These are phyloP conservation scores for Fusarium camptoceras DNA, from an alignment of 2,329 filamentous ascomycete species.

Conservation along the genomic window DNA sequence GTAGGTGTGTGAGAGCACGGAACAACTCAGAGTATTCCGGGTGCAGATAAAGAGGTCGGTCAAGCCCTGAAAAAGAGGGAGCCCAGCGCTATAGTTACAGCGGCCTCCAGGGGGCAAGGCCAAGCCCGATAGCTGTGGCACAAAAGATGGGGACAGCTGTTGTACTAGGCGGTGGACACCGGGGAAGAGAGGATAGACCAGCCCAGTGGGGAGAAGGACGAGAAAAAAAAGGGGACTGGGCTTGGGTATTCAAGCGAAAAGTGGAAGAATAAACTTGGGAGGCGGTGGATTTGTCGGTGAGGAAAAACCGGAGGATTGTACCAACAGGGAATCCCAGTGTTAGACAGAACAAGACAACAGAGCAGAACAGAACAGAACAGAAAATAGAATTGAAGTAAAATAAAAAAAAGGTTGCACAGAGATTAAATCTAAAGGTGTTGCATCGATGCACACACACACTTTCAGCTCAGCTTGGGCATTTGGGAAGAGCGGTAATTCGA, in stretches of 20 bases:
- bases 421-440: neutral
- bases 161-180: conserved; percentile 34
- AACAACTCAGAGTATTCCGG: neutral
- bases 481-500: conserved; percentile 26
- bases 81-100: conserved; percentile 31
- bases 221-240: conserved; percentile 19
- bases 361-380: conserved; percentile 5
- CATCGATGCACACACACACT: conserved; percentile 9
- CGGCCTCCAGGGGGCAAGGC: conserved; percentile 32
- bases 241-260: conserved; percentile 12
- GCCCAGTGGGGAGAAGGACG: conserved; percentile 12
- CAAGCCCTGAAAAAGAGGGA: conserved; percentile 26
- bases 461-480: conserved; percentile 4
- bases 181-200: conserved; percentile 28
- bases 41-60: conserved; percentile 19
- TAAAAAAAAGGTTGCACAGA: conserved; percentile 7
- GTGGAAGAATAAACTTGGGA: conserved; percentile 19
- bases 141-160: conserved; percentile 8
- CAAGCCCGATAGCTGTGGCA: conserved; percentile 24
- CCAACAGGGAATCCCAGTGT: conserved; percentile 32
- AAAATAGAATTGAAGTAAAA: neutral
- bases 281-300: conserved; percentile 44
- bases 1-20: neutral
- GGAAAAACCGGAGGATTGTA: conserved; percentile 26
- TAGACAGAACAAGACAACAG: neutral